Evolutionary conservation across 2,329 filamentous ascomycete species (phyloP), one percentile per base, ranked within the genome.

Genomic region (Talaromyces atroroseus): DNA sequence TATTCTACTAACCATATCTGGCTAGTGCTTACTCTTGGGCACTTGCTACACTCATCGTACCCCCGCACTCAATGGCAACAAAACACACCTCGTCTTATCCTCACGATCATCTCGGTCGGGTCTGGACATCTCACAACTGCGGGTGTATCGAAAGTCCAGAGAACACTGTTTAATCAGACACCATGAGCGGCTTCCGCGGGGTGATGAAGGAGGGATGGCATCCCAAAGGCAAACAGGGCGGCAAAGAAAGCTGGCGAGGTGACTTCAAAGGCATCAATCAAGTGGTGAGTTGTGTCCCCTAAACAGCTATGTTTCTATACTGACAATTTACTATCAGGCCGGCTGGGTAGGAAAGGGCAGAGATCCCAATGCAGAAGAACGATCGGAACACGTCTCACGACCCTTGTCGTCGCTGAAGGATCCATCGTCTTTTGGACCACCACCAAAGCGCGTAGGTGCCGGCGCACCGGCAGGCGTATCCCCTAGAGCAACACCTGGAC

Each of bases 371-470:
- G 66, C 67, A 56, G 65, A 73, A 38, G 73, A 81, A 32, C 65
- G 69, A 44, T 62, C 69, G 34, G 76, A 80, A 23, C 83, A 84
- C 61, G 74, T 80, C 52, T 80, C 82, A 6, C 78, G 79, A 16
- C 90, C 91, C 1, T 74, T 95, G 45, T 78, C 84, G 8, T 79
- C 83, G 3, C 79, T 96, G 29, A 85, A 84, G 68, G 90, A 96
- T 67, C 91, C 90, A 1, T 71, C 82, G 1, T 82, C 84, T 16
- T 96, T 95, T 68, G 90, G 83, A 2, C 89, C 90, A 23, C 91
- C 91, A 24, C 91, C 91, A 0, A 92, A 83, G 64, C 87, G 82
- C 59, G 71, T 76, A 56, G 53, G 47, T 23, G 10, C 52, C 40
- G 21, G 48, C 14, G 29, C 36, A 2, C 23, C 51, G 34, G 21